Conservation (phyloP, 1,284 basidiomycete species). For the Sporisorium iseilematis-ciliati region DNA sequence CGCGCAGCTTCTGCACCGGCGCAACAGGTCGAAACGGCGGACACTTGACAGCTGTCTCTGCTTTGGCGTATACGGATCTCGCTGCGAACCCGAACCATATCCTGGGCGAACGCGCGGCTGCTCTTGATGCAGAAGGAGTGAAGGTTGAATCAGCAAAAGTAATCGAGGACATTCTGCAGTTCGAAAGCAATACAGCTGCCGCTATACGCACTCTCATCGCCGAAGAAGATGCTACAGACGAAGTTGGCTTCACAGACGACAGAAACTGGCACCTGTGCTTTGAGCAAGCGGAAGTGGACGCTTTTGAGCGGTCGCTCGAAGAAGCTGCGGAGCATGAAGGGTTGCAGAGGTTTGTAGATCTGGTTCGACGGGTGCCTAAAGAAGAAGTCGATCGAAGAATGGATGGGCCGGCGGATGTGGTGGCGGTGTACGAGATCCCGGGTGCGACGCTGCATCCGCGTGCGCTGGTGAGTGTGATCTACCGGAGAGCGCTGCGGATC, state of each 20-base stretch:
- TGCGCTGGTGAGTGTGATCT: slow-evolving; percentile 39
- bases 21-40: slow-evolving; percentile 61
- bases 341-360: slow-evolving; percentile 22
- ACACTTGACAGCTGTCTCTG: slow-evolving; percentile 56
- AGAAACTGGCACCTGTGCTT: slow-evolving; percentile 58
- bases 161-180: slow-evolving; percentile 40
- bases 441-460: slow-evolving; percentile 55
- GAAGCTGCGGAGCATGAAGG: slow-evolving; percentile 24
- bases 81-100: slow-evolving; percentile 46
- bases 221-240: neutral
- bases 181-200: slow-evolving; percentile 33
- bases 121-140: neutral
- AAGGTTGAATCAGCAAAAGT: slow-evolving; percentile 2
- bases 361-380: slow-evolving; percentile 31
- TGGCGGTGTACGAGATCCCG: slow-evolving; percentile 50
- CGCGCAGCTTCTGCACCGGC: slow-evolving; percentile 54
- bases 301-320: slow-evolving; percentile 35
- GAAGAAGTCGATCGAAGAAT: slow-evolving; percentile 40
- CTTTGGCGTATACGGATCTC: slow-evolving; percentile 47
- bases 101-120: neutral
- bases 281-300: slow-evolving; percentile 31
- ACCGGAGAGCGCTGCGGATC: slow-evolving; percentile 2
- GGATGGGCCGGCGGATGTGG: slow-evolving; percentile 19
- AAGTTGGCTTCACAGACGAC: slow-evolving; percentile 32
- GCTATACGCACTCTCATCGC: slow-evolving; percentile 35